Evolutionary conservation across 2,329 filamentous ascomycete genomes (phyloP).

Genomic region (Byssothecium circinans): DNA sequence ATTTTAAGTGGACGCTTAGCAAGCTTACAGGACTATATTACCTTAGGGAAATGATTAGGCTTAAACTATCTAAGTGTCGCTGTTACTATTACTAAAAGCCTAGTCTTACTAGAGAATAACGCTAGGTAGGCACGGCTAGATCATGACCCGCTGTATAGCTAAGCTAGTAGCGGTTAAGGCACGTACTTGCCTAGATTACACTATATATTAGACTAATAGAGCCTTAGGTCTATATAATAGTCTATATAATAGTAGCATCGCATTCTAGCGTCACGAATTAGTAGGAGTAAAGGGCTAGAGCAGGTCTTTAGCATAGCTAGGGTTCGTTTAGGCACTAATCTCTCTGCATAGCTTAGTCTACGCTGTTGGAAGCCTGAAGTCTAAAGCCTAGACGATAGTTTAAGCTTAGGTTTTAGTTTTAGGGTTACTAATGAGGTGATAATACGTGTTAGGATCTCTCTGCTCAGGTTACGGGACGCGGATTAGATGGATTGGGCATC

Average conservation of each 20-base stretch:
- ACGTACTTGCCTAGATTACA: slow-evolving; percentile 11
- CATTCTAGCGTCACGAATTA: slow-evolving; percentile 11
- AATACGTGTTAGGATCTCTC: slow-evolving; percentile 1
- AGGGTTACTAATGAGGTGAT: slow-evolving; percentile 9
- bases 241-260: slow-evolving; percentile 14
- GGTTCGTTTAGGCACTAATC: slow-evolving; percentile 10
- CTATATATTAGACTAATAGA: slow-evolving; percentile 5
- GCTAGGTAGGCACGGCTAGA: slow-evolving; percentile 9
- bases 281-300: slow-evolving; percentile 7
- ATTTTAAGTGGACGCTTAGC: slow-evolving; percentile 4
- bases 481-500: slow-evolving; percentile 2
- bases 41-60: slow-evolving; percentile 7
- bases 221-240: slow-evolving; percentile 10
- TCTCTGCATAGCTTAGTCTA: slow-evolving; percentile 10
- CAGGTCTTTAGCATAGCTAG: slow-evolving; percentile 5
- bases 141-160: slow-evolving; percentile 7
- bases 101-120: slow-evolving; percentile 10
- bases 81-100: not conserved
- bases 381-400: slow-evolving; percentile 3
- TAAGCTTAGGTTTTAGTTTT: slow-evolving; percentile 15
- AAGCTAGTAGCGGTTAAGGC: slow-evolving; percentile 3
- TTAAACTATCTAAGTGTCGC: slow-evolving; percentile 5
- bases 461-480: slow-evolving; percentile 5
- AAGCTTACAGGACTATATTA: slow-evolving; percentile 4
- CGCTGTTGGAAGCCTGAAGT: slow-evolving; percentile 5